Evolutionary conservation across 2,329 filamentous ascomycete species (phyloP).

Genomic region (Colletotrichum brevisporum): DNA sequence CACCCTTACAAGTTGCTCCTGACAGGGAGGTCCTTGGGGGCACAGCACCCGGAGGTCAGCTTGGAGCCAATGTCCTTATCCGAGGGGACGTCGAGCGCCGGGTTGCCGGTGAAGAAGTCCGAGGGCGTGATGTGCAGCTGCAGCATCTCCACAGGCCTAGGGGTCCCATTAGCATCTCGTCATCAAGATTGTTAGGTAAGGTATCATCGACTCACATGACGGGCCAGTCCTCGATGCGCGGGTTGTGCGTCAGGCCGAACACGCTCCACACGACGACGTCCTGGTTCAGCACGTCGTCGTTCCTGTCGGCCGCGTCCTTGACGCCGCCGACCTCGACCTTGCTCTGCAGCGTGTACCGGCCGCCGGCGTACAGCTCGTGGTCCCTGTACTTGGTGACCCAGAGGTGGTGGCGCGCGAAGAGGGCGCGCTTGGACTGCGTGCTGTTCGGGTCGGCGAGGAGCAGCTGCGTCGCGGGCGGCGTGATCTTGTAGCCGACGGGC

Average conservation of each 20-base stretch:
- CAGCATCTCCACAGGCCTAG: slow-evolving; percentile 68
- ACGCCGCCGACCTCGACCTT: slow-evolving; percentile 42
- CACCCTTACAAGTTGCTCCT: slow-evolving; percentile 27
- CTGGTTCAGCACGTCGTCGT: slow-evolving; percentile 64
- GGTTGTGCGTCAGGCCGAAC: slow-evolving; percentile 68
- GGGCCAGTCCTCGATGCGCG: slow-evolving; percentile 70
- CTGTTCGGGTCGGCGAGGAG: slow-evolving; percentile 46
- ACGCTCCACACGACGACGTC: slow-evolving; percentile 64
- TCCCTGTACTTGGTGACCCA: slow-evolving; percentile 49
- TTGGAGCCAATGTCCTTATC: slow-evolving; percentile 46
- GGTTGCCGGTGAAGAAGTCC: slow-evolving; percentile 64
- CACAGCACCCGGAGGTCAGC: slow-evolving; percentile 31
- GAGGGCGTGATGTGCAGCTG: slow-evolving; percentile 61
- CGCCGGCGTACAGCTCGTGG: slow-evolving; percentile 49
- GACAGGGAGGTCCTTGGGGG: slow-evolving; percentile 1
- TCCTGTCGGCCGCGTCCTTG: slow-evolving; percentile 47
- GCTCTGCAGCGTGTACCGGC: slow-evolving; percentile 53
- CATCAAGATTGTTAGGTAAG: not conserved
- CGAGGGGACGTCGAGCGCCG: slow-evolving; percentile 61
- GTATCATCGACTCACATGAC: slow-evolving; percentile 66
- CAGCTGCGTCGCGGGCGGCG: slow-evolving; percentile 53
- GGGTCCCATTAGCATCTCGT: not conserved
- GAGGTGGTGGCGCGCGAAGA: slow-evolving; percentile 47
- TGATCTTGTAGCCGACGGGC: slow-evolving; percentile 54
- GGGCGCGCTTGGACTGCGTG: slow-evolving; percentile 44